Percentiles rank a stretch among this genome's conserved stretches.
Conservation (phyloP, 2,329 filamentous ascomycete genomes). For the Blumeria hordei region DNA sequence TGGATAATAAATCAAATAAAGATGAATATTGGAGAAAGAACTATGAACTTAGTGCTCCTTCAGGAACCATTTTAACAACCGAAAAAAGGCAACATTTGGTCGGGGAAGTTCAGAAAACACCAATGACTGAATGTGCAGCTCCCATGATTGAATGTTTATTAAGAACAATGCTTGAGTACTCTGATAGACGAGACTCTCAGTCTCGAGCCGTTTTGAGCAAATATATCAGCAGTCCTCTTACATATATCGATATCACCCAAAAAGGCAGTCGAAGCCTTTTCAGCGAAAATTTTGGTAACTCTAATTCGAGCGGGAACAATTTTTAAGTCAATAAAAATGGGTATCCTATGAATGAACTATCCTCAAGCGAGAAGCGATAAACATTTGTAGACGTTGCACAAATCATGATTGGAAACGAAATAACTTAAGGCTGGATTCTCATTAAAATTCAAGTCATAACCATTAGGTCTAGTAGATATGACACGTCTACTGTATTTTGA, state of each 20-base stretch:
- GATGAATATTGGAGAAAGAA: background rate
- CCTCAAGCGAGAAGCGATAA: no score
- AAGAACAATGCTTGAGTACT: slow-evolving; percentile 10
- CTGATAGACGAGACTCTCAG: slow-evolving; percentile 5
- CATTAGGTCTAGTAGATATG: no score
- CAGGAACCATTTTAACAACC: slow-evolving; percentile 4
- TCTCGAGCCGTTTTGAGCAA: slow-evolving; percentile 7
- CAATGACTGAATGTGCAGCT: slow-evolving; percentile 5
- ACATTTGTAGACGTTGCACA: no score
- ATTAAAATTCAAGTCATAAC: no score
- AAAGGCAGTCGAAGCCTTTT: slow-evolving; percentile 12
- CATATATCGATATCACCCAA: slow-evolving; percentile 9
- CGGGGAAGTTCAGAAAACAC: slow-evolving; percentile 9
- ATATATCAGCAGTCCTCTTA: slow-evolving; percentile 7
- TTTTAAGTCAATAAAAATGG: no score
- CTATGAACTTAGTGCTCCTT: slow-evolving; percentile 6
- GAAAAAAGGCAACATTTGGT: slow-evolving; percentile 5
- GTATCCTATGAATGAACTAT: no score
- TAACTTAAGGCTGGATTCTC: no score
- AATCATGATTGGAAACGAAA: no score
- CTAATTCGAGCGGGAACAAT: no score
- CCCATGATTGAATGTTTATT: slow-evolving; percentile 11
- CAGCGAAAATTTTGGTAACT: slow-evolving; percentile 9
- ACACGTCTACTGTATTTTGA: no score
- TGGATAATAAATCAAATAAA: background rate